Evolutionary conservation across 768 basidiomycete species (phyloP).

Genomic region (Kwoniella dendrophila): DNA sequence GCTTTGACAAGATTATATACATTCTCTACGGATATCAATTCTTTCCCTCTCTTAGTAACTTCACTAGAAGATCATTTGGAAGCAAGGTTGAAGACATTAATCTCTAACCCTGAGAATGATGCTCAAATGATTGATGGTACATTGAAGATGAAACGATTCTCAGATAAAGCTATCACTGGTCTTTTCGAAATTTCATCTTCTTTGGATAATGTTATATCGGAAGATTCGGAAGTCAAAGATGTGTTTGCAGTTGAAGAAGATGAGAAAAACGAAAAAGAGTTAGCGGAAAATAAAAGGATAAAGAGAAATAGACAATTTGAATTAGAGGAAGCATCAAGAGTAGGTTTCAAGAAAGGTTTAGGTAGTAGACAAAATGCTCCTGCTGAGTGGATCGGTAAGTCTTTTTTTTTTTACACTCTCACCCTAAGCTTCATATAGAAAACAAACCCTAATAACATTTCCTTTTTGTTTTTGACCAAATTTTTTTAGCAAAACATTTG

Average conservation of each 20-base stretch:
- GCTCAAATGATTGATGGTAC: slow-evolving; percentile 51
- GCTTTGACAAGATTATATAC: slow-evolving; percentile 38
- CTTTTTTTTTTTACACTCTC: neutral
- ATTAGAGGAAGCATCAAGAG: slow-evolving; percentile 45
- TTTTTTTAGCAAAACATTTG: slow-evolving; percentile 70
- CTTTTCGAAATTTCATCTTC: slow-evolving; percentile 31
- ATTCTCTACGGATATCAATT: slow-evolving; percentile 36
- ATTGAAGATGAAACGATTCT: slow-evolving; percentile 46
- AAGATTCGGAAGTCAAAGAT: slow-evolving; percentile 4
- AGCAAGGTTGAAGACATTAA: slow-evolving; percentile 39
- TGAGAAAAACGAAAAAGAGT: slow-evolving; percentile 3
- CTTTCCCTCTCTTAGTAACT: slow-evolving; percentile 36
- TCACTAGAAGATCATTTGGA: slow-evolving; percentile 45
- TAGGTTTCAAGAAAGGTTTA: slow-evolving; percentile 51
- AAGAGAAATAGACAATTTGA: slow-evolving; percentile 31
- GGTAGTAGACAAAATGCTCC: slow-evolving; percentile 54
- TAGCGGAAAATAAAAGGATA: slow-evolving; percentile 5
- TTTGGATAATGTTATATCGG: neutral
- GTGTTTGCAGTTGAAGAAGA: slow-evolving; percentile 14
- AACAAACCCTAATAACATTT: too few species aligned
- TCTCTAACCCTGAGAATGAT: slow-evolving; percentile 53
- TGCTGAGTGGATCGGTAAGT: slow-evolving; percentile 55
- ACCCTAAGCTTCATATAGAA: too few species aligned
- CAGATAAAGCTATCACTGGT: slow-evolving; percentile 39
- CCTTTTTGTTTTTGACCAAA: neutral